phyloP scores from a whole-genome alignment of 163 green algal species.

The Chloromonas sp. region DNA sequence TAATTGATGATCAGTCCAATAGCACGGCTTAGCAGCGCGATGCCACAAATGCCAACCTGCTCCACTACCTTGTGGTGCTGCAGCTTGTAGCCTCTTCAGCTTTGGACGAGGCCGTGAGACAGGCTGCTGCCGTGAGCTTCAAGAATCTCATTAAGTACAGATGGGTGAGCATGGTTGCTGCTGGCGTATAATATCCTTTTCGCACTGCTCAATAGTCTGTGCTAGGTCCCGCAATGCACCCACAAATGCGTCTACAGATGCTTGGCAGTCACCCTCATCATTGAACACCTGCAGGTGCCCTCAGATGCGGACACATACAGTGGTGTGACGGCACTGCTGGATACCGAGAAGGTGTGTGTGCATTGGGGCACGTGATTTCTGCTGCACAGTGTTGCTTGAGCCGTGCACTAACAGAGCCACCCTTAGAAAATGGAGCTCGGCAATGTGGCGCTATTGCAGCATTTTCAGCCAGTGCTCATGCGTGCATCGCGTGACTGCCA shows the following conservation, averaged over 20 bases:
- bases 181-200: too few species aligned
- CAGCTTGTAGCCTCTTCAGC: constrained; percentile 65
- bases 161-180: constrained; percentile 58
- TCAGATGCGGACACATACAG: constrained; percentile 39
- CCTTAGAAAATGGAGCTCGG: too few species aligned
- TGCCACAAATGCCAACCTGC: neutral
- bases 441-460: too few species aligned
- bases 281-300: constrained; percentile 29
- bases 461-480: too few species aligned
- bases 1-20: constrained; percentile 21
- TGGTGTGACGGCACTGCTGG: constrained; percentile 41
- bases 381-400: neutral
- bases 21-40: neutral
- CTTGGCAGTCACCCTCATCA: too few species aligned
- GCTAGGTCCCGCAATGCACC: too few species aligned
- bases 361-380: neutral
- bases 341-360: constrained; percentile 63
- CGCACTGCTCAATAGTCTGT: too few species aligned
- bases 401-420: too few species aligned
- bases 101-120: constrained; percentile 67
- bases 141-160: constrained; percentile 94
- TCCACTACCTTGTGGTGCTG: constrained; percentile 9
- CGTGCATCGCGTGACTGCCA: too few species aligned
- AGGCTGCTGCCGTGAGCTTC: constrained; percentile 92
- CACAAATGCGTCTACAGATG: too few species aligned